Percentiles rank a stretch among this genome's conserved stretches.
phyloP scores from a whole-genome alignment of 192 early-diverging fungal species.

The Fimicolochytrium jonesii region DNA sequence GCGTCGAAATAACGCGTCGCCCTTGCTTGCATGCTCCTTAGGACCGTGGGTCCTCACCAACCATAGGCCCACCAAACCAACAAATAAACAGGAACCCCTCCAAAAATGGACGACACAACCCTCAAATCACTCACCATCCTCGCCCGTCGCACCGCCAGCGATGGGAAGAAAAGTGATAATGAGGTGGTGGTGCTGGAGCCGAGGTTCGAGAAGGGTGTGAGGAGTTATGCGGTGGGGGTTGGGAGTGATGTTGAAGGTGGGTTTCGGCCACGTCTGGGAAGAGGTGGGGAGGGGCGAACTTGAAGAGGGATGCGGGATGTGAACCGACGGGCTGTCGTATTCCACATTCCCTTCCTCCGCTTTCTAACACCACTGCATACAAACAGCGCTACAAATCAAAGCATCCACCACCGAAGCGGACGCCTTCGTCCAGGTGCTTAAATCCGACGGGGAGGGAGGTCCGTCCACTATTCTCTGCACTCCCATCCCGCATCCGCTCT shows the following conservation, averaged over 20 bases:
- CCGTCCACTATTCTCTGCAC: background rate
- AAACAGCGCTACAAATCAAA: slow-evolving; percentile 23
- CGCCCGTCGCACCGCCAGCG: too few species aligned
- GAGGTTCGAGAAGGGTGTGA: slow-evolving; percentile 21
- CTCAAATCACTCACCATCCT: slow-evolving; percentile 32
- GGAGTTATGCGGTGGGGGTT: slow-evolving; percentile 25
- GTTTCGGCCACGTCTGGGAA: too few species aligned
- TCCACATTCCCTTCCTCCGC: background rate
- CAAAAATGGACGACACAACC: slow-evolving; percentile 54
- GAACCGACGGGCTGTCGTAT: too few species aligned
- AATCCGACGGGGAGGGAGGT: slow-evolving; percentile 29
- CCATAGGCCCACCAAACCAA: too few species aligned
- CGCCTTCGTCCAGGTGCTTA: slow-evolving; percentile 42
- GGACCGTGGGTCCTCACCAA: too few species aligned
- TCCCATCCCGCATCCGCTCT: background rate
- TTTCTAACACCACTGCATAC: background rate
- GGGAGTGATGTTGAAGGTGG: slow-evolving; percentile 26
- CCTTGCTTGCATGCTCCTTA: too few species aligned
- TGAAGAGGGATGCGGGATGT: too few species aligned
- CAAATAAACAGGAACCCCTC: too few species aligned
- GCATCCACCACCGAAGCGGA: slow-evolving; percentile 38
- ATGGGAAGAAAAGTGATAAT: slow-evolving; percentile 11
- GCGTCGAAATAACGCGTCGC: too few species aligned
- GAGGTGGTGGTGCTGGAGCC: slow-evolving; percentile 20
- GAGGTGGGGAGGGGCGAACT: too few species aligned